Conservation (phyloP, 148 eudicot species). For the Rhododendron ferrugineum region DNA sequence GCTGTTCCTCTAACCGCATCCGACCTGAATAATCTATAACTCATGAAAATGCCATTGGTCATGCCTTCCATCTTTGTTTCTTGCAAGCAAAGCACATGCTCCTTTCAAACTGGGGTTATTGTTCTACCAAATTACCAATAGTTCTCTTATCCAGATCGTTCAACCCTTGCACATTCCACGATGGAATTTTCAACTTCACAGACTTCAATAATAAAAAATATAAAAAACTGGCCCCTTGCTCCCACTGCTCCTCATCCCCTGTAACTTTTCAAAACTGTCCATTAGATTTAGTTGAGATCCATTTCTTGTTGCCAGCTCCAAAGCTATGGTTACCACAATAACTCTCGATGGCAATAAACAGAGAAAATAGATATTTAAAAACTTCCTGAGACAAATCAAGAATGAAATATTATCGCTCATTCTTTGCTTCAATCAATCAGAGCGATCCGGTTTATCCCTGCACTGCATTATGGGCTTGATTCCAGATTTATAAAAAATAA, state of each 20-base stretch:
- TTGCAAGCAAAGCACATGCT: neutral
- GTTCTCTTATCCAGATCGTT: neutral
- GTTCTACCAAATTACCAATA: neutral
- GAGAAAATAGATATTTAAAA: neutral
- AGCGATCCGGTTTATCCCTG: neutral
- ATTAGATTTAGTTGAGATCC: neutral
- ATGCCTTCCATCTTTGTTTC: neutral
- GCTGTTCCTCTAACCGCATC: neutral
- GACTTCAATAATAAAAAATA: neutral
- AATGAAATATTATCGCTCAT: neutral
- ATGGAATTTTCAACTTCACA: neutral
- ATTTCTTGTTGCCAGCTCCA: neutral
- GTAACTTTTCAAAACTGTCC: neutral
- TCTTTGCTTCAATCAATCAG: neutral
- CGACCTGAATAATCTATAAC: neutral
- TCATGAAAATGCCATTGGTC: neutral
- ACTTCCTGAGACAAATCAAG: neutral
- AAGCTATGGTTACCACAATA: neutral
- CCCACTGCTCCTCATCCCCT: neutral
- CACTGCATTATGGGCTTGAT: neutral
- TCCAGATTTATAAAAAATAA: neutral
- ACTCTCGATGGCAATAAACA: neutral
- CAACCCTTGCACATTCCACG: neutral
- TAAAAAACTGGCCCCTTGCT: too few species aligned
- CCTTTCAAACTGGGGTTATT: neutral